Conservation (phyloP, 768 basidiomycete species). For the Exsudoporus frostii region DNA sequence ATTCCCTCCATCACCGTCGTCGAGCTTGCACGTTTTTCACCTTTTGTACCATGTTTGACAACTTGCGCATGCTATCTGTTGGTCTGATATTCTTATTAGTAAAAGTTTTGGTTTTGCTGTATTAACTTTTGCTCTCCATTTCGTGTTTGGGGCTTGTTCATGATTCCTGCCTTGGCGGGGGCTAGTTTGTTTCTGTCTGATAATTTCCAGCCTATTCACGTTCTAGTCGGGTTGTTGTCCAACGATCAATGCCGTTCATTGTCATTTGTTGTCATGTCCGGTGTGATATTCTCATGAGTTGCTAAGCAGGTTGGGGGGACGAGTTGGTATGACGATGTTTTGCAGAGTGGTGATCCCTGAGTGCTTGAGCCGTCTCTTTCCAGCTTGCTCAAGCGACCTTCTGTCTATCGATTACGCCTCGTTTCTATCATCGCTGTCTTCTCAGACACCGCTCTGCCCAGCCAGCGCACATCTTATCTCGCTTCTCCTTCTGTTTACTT, state of each 20-base stretch:
- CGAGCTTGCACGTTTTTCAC: constrained; percentile 9
- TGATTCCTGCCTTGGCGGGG: background rate
- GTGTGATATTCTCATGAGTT: too few species aligned
- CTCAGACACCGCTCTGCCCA: background rate
- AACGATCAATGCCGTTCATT: background rate
- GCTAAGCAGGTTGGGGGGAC: background rate
- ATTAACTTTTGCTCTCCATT: constrained; percentile 14
- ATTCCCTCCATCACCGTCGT: constrained; percentile 3
- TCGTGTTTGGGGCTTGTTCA: constrained; percentile 4
- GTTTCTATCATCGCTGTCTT: background rate
- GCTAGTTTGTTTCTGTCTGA: constrained; percentile 3
- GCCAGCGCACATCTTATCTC: constrained; percentile 10
- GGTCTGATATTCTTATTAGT: constrained; percentile 33
- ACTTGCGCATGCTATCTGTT: constrained; percentile 8
- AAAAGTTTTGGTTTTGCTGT: constrained; percentile 24
- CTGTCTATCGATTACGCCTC: constrained; percentile 2
- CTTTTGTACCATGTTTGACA: constrained; percentile 20
- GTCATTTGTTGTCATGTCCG: background rate
- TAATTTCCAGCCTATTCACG: constrained; percentile 13
- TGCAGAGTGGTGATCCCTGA: constrained; percentile 17
- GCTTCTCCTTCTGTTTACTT: constrained; percentile 21
- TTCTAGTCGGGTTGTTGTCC: constrained; percentile 7
- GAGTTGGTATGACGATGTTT: constrained; percentile 8
- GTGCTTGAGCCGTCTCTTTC: constrained; percentile 17
- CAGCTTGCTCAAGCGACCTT: constrained; percentile 24